Percentiles rank a stretch among this genome's conserved stretches.
Conservation (phyloP, 495 filamentous ascomycete species). For the Daldinia decipiens region DNA sequence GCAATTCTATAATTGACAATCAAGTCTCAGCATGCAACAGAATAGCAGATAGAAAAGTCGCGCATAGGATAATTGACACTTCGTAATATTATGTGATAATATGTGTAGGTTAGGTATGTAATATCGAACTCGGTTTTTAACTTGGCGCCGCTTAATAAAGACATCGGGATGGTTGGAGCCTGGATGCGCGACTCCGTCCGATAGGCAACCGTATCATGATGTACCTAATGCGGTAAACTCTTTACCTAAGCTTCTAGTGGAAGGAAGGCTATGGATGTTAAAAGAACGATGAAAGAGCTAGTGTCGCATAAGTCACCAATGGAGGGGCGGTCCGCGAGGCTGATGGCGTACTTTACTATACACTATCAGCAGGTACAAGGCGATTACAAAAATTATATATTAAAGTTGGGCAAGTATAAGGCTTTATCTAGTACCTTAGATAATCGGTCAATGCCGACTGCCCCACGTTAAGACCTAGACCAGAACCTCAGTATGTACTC, state of each 20-base stretch:
- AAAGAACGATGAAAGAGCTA: slow-evolving; percentile 26
- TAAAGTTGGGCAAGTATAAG: not conserved
- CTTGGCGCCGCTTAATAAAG: too few species aligned
- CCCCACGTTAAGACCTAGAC: slow-evolving; percentile 20
- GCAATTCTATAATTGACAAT: not conserved
- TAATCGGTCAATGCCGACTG: slow-evolving; percentile 24
- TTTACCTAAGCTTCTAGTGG: not conserved
- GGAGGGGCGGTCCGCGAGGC: slow-evolving; percentile 24
- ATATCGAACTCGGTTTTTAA: too few species aligned
- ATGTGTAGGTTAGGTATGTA: too few species aligned
- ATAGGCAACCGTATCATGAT: not conserved
- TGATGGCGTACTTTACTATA: slow-evolving; percentile 14
- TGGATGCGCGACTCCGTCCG: not conserved
- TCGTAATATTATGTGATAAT: too few species aligned
- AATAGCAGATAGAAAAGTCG: not conserved
- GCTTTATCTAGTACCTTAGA: slow-evolving; percentile 15
- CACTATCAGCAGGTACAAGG: slow-evolving; percentile 19
- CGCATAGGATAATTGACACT: not conserved
- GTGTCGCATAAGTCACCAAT: slow-evolving; percentile 16
- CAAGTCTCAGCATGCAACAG: too few species aligned
- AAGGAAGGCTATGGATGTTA: slow-evolving; percentile 22
- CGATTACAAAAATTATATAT: not conserved
- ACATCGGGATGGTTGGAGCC: too few species aligned
- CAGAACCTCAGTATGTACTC: not conserved
- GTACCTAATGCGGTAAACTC: not conserved